A percentile compares a stretch with the other conserved stretches of the same genome.
Evolutionary conservation across 352 stramenopile species (phyloP).

Genomic region (Pythium periplocum): DNA sequence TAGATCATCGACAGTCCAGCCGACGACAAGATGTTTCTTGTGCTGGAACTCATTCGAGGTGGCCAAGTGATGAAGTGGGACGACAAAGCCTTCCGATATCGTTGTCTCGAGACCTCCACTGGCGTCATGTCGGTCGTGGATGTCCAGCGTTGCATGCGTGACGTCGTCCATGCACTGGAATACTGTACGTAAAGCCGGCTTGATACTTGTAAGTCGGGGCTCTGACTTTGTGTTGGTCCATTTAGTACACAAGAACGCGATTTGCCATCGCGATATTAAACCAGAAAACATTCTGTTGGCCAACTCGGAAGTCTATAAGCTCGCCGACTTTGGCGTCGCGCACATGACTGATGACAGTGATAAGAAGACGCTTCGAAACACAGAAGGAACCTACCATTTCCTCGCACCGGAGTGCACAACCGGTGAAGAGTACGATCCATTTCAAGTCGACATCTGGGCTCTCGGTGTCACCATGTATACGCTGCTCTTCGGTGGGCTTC

Average conservation of each 20-base stretch:
- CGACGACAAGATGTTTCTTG: slow-evolving; percentile 76
- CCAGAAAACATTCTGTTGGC: too few relatives aligned
- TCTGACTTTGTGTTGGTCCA: background rate
- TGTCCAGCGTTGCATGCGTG: slow-evolving; percentile 58
- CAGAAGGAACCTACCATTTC: slow-evolving; percentile 86
- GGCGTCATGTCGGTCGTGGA: slow-evolving; percentile 30
- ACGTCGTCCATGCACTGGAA: slow-evolving; percentile 72
- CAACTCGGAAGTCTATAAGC: slow-evolving; percentile 36
- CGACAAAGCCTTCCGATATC: slow-evolving; percentile 61
- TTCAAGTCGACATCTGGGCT: slow-evolving; percentile 80
- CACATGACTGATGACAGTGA: background rate
- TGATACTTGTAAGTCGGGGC: background rate
- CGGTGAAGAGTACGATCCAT: slow-evolving; percentile 69
- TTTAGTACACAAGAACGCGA: slow-evolving; percentile 70
- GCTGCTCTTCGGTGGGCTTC: slow-evolving; percentile 58
- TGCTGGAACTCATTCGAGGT: slow-evolving; percentile 76
- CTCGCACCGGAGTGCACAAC: slow-evolving; percentile 78
- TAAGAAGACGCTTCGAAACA: slow-evolving; percentile 53
- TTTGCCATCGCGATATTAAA: slow-evolving; percentile 55
- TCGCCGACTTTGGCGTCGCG: slow-evolving; percentile 58
- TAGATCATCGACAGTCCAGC: slow-evolving; percentile 77
- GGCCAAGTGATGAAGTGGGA: slow-evolving; percentile 87
- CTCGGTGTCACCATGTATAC: slow-evolving; percentile 76
- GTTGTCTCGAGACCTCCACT: slow-evolving; percentile 14
- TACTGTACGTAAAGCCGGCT: slow-evolving; percentile 40